Evolutionary conservation across 1,139 yeast species (phyloP).

Genomic region (Protomyces macrosporus): DNA sequence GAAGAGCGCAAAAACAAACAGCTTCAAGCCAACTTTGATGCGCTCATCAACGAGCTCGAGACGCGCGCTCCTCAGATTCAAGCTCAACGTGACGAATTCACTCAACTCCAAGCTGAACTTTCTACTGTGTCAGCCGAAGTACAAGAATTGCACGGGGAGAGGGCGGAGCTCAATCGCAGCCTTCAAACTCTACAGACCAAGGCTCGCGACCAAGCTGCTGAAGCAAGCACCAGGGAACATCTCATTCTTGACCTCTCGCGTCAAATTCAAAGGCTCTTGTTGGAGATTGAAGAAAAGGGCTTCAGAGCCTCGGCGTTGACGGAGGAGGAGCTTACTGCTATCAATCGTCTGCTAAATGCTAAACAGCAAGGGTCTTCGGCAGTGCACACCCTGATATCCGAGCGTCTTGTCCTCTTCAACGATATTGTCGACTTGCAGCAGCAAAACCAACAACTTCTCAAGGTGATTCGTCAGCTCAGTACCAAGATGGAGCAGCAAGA

Average conservation of each 20-base stretch:
- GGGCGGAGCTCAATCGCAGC: conserved; percentile 40
- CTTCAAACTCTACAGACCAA: conserved; percentile 34
- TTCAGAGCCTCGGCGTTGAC: conserved; percentile 53
- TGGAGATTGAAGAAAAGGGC: conserved; percentile 58
- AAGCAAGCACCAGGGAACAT: conserved; percentile 36
- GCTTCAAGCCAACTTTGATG: conserved; percentile 64
- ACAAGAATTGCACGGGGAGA: conserved; percentile 47
- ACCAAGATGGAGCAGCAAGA: conserved; percentile 59
- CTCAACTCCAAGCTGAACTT: conserved; percentile 48
- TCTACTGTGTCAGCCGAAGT: conserved; percentile 49
- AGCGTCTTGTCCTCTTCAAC: conserved; percentile 65
- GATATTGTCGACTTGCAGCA: conserved; percentile 62
- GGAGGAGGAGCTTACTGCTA: conserved; percentile 52
- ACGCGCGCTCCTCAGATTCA: conserved; percentile 72
- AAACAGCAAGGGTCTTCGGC: conserved; percentile 35
- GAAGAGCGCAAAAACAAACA: conserved; percentile 69
- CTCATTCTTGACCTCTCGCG: conserved; percentile 69
- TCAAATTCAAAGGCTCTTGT: conserved; percentile 68
- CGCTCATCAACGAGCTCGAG: conserved; percentile 70
- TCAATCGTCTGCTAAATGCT: conserved; percentile 36
- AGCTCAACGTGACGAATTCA: conserved; percentile 56
- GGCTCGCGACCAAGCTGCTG: conserved; percentile 37
- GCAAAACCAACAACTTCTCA: conserved; percentile 66
- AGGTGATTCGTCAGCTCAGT: conserved; percentile 64
- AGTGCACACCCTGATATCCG: conserved; percentile 52